These are phyloP conservation scores for Clonostachys byssicola DNA, from an alignment of 2,329 filamentous ascomycete species.

Conservation along the genomic window DNA sequence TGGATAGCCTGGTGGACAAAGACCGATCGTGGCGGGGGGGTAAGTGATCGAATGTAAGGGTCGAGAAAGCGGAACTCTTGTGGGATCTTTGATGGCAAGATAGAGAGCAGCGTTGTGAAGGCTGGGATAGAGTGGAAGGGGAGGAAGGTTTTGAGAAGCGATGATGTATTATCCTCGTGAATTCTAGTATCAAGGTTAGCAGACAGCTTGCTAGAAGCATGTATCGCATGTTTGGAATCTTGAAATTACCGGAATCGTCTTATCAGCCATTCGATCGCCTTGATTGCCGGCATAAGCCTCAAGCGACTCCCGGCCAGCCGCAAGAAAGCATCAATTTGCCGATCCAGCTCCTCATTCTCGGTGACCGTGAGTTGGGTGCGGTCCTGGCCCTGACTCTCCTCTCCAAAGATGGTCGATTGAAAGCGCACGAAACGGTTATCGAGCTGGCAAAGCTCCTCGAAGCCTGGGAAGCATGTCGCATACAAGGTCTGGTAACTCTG, in stretches of 20 bases:
- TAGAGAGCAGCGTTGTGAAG: slow-evolving; percentile 82
- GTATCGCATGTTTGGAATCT: not conserved
- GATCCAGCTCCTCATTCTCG: slow-evolving; percentile 80
- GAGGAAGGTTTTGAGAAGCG: slow-evolving; percentile 78
- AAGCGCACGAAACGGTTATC: slow-evolving; percentile 77
- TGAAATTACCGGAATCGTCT: slow-evolving; percentile 73
- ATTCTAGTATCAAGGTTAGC: slow-evolving; percentile 48
- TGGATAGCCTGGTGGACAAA: slow-evolving; percentile 81
- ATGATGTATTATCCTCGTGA: slow-evolving; percentile 83
- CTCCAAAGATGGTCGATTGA: slow-evolving; percentile 78
- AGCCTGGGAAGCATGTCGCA: slow-evolving; percentile 82
- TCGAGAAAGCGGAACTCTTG: slow-evolving; percentile 77
- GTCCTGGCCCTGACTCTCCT: slow-evolving; percentile 87
- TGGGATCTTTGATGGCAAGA: slow-evolving; percentile 73
- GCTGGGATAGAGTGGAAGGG: slow-evolving; percentile 86
- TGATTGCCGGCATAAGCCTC: slow-evolving; percentile 81
- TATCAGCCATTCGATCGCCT: slow-evolving; percentile 92
- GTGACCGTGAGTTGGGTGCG: slow-evolving; percentile 75
- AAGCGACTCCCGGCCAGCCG: slow-evolving; percentile 73
- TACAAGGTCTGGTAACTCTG: slow-evolving; percentile 91
- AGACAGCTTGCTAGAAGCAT: slow-evolving; percentile 3
- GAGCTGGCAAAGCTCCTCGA: slow-evolving; percentile 83
- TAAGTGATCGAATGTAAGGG: slow-evolving; percentile 77
- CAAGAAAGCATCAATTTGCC: slow-evolving; percentile 76
- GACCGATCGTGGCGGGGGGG: slow-evolving; percentile 72